Evolutionary conservation across 2,329 filamentous ascomycete species (phyloP).

Genomic region (Coleophoma crateriformis): DNA sequence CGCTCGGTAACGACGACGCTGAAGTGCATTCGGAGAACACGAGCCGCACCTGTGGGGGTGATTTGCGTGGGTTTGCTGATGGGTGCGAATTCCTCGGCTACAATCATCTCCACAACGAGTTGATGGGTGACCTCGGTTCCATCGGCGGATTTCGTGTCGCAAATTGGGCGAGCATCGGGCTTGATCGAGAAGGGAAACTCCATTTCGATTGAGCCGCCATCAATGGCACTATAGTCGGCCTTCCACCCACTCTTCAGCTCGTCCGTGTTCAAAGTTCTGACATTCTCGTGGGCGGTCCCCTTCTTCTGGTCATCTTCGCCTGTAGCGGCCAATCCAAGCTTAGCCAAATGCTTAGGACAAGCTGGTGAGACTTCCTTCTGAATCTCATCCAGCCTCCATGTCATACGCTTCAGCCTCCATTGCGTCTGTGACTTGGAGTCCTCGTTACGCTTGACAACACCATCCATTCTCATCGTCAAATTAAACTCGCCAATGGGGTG

Average conservation of each 20-base stretch:
- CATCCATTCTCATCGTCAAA: constrained; percentile 75
- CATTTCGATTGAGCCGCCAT: constrained; percentile 68
- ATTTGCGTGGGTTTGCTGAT: constrained; percentile 62
- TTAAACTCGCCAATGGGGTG: constrained; percentile 81
- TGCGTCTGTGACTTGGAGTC: constrained; percentile 67
- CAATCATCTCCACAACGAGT: constrained; percentile 87
- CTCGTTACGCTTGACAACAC: constrained; percentile 68
- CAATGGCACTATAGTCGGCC: constrained; percentile 55
- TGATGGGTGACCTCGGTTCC: constrained; percentile 79
- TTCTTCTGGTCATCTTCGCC: constrained; percentile 39
- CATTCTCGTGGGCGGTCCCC: constrained; percentile 68
- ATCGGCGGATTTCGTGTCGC: constrained; percentile 69
- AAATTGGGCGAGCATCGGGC: constrained; percentile 57
- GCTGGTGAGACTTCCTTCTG: constrained; percentile 74
- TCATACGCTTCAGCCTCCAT: constrained; percentile 87
- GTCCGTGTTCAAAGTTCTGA: constrained; percentile 71
- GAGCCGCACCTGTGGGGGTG: constrained; percentile 82
- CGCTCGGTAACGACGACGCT: constrained; percentile 76
- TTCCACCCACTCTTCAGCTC: constrained; percentile 91
- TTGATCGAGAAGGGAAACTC: constrained; percentile 66
- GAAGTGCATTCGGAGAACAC: constrained; percentile 92
- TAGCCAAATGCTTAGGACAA: constrained; percentile 68
- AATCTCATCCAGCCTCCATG: constrained; percentile 89
- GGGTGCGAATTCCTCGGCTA: constrained; percentile 82
- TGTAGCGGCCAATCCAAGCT: constrained; percentile 33